Evolutionary conservation across 2,329 filamentous ascomycete genomes (phyloP).

Genomic region (Septoria linicola): DNA sequence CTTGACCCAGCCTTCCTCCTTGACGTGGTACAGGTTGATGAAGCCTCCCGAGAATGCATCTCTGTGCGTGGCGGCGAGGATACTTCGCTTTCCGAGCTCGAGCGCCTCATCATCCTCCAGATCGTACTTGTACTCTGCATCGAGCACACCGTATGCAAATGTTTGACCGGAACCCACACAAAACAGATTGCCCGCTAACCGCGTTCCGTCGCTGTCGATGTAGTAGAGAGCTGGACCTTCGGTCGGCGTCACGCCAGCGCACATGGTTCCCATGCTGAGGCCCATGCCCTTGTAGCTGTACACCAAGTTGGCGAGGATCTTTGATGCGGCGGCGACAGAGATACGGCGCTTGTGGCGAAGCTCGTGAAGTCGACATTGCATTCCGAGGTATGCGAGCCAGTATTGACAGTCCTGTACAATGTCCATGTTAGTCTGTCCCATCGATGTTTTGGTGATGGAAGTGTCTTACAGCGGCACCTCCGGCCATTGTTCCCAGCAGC

Average conservation of each 20-base stretch:
- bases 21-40: slow-evolving; percentile 99
- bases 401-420: slow-evolving; percentile 86
- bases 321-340: slow-evolving; percentile 92
- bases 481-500: slow-evolving; percentile 95
- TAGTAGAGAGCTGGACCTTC: slow-evolving; percentile 98
- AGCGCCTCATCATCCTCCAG: slow-evolving; percentile 83
- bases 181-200: slow-evolving; percentile 91
- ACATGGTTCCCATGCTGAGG: slow-evolving; percentile 99
- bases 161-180: slow-evolving; percentile 98
- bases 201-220: slow-evolving; percentile 94
- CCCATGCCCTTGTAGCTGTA: slow-evolving; percentile 99
- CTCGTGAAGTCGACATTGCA: slow-evolving; percentile 99
- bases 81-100: slow-evolving; percentile 86
- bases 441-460: neutral
- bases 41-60: slow-evolving; percentile 98
- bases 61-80: slow-evolving; percentile 91
- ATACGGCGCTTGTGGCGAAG: slow-evolving; percentile 99
- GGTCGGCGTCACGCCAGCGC: slow-evolving; percentile 89
- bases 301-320: slow-evolving; percentile 97
- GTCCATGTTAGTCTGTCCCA: slow-evolving; percentile 18
- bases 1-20: slow-evolving; percentile 98
- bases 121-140: slow-evolving; percentile 92
- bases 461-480: slow-evolving; percentile 77
- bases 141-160: slow-evolving; percentile 96
- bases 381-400: slow-evolving; percentile 97